phyloP scores from a whole-genome alignment of 148 eudicot genomes.

The Heliosperma pusillum region DNA sequence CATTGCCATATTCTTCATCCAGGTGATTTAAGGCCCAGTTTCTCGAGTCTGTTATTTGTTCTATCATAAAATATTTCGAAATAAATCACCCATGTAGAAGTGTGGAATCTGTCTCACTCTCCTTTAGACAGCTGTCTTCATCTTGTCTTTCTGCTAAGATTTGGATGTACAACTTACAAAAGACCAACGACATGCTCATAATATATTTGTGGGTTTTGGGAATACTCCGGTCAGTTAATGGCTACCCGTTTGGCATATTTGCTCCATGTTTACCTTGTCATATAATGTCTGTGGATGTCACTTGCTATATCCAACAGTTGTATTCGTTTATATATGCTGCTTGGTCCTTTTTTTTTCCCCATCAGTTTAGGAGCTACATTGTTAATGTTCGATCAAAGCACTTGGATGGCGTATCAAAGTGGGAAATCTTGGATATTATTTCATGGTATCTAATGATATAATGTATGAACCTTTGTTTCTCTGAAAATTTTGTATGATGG shows the following conservation, averaged over 20 bases:
- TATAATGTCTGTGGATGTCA: neutral
- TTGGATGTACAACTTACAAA: neutral
- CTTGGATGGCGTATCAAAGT: neutral
- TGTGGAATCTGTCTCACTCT: neutral
- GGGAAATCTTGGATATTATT: neutral
- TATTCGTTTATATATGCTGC: neutral
- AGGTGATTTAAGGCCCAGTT: slow-evolving; percentile 40
- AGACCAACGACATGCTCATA: neutral
- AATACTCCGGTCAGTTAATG: neutral
- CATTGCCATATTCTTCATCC: slow-evolving; percentile 75
- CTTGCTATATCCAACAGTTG: neutral
- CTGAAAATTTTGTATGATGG: neutral
- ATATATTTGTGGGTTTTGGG: neutral
- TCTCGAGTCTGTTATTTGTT: neutral
- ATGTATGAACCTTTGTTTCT: neutral
- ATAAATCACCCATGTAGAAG: neutral
- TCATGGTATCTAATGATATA: neutral
- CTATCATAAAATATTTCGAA: neutral
- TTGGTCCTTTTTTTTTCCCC: neutral
- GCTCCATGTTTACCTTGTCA: neutral
- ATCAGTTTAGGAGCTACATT: no score
- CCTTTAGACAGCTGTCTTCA: neutral
- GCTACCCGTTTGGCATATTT: neutral
- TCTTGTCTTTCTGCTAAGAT: neutral
- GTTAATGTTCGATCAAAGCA: no score